These are phyloP conservation scores for Coniella lustricola DNA, from an alignment of 2,329 filamentous ascomycete species.

Conservation along the genomic window DNA sequence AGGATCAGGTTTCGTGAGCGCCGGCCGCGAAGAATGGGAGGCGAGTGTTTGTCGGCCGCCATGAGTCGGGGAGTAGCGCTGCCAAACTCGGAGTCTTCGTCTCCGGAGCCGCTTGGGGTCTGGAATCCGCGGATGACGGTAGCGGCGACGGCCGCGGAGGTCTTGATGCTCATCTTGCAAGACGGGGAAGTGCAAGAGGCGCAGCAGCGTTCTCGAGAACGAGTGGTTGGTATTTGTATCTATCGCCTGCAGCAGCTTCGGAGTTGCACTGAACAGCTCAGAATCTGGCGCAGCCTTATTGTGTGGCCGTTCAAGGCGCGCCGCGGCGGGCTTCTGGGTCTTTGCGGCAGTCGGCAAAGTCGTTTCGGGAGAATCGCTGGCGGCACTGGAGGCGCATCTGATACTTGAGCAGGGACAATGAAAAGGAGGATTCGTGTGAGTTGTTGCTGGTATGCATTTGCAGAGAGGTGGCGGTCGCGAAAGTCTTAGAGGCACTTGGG, in stretches of 20 bases:
- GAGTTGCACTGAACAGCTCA: neutral
- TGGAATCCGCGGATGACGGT: conserved; percentile 49
- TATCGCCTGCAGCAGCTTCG: neutral
- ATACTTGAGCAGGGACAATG: conserved; percentile 42
- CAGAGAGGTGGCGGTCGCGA: conserved; percentile 17
- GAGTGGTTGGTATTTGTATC: neutral
- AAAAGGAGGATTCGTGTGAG: conserved; percentile 31
- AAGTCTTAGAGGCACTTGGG: conserved; percentile 9
- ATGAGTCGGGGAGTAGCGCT: conserved; percentile 18
- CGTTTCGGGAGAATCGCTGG: conserved; percentile 41
- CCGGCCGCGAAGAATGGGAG: conserved; percentile 26
- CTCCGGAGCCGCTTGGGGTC: conserved; percentile 47
- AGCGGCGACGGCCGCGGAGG: conserved; percentile 42
- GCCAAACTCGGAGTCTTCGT: conserved; percentile 50
- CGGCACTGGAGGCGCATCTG: conserved; percentile 51
- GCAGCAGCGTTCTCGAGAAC: neutral
- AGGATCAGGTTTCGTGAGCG: conserved; percentile 34
- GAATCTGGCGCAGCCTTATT: neutral
- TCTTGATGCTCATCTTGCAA: conserved; percentile 35
- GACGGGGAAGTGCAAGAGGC: neutral
- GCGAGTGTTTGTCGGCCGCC: conserved; percentile 17
- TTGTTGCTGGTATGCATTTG: conserved; percentile 52
- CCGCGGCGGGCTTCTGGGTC: conserved; percentile 55
- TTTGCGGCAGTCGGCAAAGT: conserved; percentile 45
- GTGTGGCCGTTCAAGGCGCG: conserved; percentile 35